Conservation (phyloP, 164 flowering plant species). For the Warburgia ugandensis region DNA sequence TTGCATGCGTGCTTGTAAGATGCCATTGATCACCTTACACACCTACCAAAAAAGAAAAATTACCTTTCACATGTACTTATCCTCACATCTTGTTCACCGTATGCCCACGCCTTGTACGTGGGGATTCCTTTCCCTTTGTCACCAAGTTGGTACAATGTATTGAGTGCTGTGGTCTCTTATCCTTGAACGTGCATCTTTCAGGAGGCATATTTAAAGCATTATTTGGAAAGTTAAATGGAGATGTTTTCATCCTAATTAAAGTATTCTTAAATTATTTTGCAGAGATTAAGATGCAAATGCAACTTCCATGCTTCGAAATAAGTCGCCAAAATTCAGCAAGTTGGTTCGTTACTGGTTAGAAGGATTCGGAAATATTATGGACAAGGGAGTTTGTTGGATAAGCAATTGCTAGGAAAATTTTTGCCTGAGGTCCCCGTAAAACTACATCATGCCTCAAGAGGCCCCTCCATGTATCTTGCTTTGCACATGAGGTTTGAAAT, state of each 20-base stretch:
- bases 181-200: too few species aligned
- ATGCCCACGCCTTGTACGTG: too few species aligned
- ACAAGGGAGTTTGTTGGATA: constrained; percentile 40
- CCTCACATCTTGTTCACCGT: too few species aligned
- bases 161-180: too few species aligned
- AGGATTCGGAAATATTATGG: constrained; percentile 53
- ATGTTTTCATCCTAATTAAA: background rate
- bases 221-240: background rate
- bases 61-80: too few species aligned
- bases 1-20: too few species aligned
- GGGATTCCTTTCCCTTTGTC: too few species aligned
- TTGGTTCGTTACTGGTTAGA: constrained; percentile 57
- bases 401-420: constrained; percentile 67
- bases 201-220: too few species aligned
- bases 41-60: too few species aligned
- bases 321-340: constrained; percentile 72
- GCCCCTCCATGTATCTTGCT: constrained; percentile 62
- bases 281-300: constrained; percentile 91
- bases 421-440: constrained; percentile 22
- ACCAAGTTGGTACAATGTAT: too few species aligned
- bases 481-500: constrained; percentile 92
- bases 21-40: too few species aligned
- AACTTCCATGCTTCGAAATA: constrained; percentile 91
- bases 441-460: constrained; percentile 16
- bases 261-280: constrained; percentile 18